Conservation (phyloP, 2,329 filamentous ascomycete genomes). For the Diaporthe citri region DNA sequence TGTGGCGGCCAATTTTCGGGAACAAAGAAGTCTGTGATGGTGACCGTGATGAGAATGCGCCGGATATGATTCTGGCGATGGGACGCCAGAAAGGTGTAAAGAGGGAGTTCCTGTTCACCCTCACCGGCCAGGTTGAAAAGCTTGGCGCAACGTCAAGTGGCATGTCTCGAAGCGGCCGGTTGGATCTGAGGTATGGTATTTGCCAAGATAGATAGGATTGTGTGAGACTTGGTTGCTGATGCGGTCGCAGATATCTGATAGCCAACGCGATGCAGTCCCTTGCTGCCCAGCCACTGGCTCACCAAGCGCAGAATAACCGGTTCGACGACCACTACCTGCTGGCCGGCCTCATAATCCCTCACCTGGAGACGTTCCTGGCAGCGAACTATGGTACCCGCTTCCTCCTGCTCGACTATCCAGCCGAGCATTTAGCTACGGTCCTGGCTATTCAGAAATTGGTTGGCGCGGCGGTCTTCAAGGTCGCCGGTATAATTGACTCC, state of each 20-base stretch:
- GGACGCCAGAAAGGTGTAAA: slow-evolving; percentile 68
- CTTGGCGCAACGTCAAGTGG: slow-evolving; percentile 65
- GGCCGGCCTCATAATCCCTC: slow-evolving; percentile 69
- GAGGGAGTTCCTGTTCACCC: slow-evolving; percentile 60
- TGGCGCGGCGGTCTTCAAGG: slow-evolving; percentile 68
- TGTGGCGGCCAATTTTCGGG: slow-evolving; percentile 67
- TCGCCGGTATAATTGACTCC: slow-evolving; percentile 68
- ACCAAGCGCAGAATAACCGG: slow-evolving; percentile 66
- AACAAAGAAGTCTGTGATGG: slow-evolving; percentile 50
- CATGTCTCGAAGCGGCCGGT: slow-evolving; percentile 63
- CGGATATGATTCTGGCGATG: slow-evolving; percentile 72
- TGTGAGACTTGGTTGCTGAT: background rate
- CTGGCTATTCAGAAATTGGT: slow-evolving; percentile 69
- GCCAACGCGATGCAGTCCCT: slow-evolving; percentile 71
- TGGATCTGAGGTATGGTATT: slow-evolving; percentile 68
- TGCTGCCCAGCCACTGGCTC: slow-evolving; percentile 62
- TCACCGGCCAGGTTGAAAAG: slow-evolving; percentile 66
- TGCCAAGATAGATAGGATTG: background rate
- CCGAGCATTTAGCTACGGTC: slow-evolving; percentile 68
- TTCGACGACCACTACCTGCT: slow-evolving; percentile 67
- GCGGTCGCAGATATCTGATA: slow-evolving; percentile 66
- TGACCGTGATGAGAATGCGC: slow-evolving; percentile 51
- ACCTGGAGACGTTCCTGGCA: slow-evolving; percentile 71
- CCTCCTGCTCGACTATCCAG: slow-evolving; percentile 70
- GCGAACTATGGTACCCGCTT: slow-evolving; percentile 66